Conservation (phyloP, 306 rosid genomes). For the Benincasa hispida region DNA sequence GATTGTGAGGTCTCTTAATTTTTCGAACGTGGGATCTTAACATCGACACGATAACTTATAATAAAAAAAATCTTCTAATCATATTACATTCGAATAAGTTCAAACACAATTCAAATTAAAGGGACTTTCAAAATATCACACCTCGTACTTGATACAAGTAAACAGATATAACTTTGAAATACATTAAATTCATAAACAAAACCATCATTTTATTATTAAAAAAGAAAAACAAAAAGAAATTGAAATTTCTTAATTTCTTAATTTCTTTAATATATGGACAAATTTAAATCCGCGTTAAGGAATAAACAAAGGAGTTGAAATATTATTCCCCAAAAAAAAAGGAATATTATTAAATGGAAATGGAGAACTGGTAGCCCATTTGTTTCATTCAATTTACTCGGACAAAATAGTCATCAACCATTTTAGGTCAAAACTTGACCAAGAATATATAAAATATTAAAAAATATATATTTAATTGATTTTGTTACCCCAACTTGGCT, state of each 20-base stretch:
- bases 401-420: background rate
- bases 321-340: background rate
- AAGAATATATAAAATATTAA: background rate
- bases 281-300: background rate
- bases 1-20: no score
- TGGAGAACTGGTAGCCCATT: background rate
- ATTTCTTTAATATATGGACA: background rate
- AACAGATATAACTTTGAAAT: background rate
- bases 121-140: no score
- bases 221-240: background rate
- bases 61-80: no score
- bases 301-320: background rate
- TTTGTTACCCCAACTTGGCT: background rate
- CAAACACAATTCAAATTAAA: no score
- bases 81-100: no score
- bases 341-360: no score
- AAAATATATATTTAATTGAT: background rate
- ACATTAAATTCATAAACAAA: background rate
- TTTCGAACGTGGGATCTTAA: no score
- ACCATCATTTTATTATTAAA: background rate
- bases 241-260: no score
- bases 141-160: background rate
- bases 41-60: no score
- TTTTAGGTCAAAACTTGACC: background rate
- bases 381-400: background rate